These are phyloP conservation scores for Mycena galopus DNA, from an alignment of 768 basidiomycete genomes.

Conservation along the genomic window DNA sequence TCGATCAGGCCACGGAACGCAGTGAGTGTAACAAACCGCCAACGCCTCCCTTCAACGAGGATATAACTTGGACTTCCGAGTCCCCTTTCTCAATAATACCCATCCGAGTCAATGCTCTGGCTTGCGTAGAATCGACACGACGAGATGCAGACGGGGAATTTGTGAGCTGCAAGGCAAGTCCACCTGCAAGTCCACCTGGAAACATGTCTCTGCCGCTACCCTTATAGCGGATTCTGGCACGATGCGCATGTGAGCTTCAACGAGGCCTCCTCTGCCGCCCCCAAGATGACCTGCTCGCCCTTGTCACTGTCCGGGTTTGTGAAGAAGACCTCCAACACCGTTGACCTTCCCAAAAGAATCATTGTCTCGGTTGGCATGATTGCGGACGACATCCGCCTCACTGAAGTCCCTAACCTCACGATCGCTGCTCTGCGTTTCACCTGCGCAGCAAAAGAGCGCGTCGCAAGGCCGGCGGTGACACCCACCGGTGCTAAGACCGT, in stretches of 20 bases:
- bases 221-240: constrained; percentile 99
- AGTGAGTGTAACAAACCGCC: too few species aligned
- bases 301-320: constrained; percentile 93
- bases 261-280: constrained; percentile 96
- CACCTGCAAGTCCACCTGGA: too few species aligned
- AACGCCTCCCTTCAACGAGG: too few species aligned
- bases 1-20: too few species aligned
- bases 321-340: constrained; percentile 79
- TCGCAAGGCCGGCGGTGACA: constrained; percentile 97
- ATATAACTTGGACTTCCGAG: too few species aligned
- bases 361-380: constrained; percentile 93
- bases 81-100: too few species aligned
- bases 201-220: too few species aligned
- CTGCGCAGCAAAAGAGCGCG: constrained; percentile 91
- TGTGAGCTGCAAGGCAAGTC: too few species aligned
- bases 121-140: too few species aligned
- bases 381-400: constrained; percentile 94
- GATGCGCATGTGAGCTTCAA: constrained; percentile 95
- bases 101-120: too few species aligned
- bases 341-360: constrained; percentile 82
- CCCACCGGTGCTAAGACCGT: constrained; percentile 97
- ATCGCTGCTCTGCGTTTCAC: constrained; percentile 97
- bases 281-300: constrained; percentile 97
- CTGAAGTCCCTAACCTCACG: constrained; percentile 88
- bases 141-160: too few species aligned